A percentile compares a stretch with the other conserved stretches of the same genome.
These are phyloP conservation scores for Linanthus parryae DNA, from an alignment of 148 eudicot genomes.

Conservation along the genomic window DNA sequence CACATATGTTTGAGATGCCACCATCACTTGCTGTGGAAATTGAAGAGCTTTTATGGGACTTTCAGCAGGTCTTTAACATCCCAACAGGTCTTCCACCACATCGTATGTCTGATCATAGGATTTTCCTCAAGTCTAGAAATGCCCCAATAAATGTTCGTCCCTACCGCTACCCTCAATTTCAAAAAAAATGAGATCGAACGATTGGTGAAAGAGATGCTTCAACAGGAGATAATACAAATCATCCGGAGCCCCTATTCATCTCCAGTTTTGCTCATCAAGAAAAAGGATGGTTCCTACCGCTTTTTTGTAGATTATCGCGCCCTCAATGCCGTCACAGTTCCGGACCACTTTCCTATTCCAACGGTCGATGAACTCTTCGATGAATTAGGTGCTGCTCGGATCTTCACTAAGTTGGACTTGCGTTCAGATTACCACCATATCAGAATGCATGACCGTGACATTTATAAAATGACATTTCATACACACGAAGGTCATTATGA, in stretches of 20 bases:
- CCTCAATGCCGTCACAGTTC: neutral
- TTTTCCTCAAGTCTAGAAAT: neutral
- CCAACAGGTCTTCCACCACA: neutral
- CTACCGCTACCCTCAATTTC: neutral
- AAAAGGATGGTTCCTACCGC: neutral
- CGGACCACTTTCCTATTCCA: neutral
- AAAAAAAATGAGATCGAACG: neutral
- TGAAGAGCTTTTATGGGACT: too few relatives aligned
- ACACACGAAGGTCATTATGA: neutral
- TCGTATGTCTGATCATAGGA: neutral
- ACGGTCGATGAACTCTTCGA: neutral
- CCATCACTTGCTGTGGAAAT: too few relatives aligned
- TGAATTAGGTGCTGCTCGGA: neutral
- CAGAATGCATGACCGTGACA: neutral
- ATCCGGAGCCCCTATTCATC: neutral
- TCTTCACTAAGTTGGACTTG: constrained; percentile 3
- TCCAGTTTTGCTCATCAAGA: neutral
- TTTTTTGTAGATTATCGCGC: neutral
- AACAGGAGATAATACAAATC: neutral
- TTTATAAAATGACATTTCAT: constrained; percentile 3
- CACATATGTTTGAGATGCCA: too few relatives aligned
- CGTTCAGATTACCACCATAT: neutral
- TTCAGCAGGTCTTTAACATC: too few relatives aligned
- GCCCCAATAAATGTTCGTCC: neutral
- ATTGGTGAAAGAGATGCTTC: neutral